phyloP scores from a whole-genome alignment of 129 eudicot species.

The Tagetes erecta region DNA sequence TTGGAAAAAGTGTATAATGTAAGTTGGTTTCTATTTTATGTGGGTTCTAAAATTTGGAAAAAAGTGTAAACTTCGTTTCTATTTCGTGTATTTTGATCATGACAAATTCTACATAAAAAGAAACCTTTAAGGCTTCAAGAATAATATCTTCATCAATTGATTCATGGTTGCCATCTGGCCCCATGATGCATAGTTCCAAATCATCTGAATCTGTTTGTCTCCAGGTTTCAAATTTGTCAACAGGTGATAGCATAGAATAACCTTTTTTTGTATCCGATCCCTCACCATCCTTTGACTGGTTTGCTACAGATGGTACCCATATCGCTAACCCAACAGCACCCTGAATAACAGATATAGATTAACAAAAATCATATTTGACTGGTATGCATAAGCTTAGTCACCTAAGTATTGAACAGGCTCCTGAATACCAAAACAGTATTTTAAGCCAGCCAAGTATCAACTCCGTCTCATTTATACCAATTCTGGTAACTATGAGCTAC shows the following conservation, averaged over 20 bases:
- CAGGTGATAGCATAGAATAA: conserved; percentile 65
- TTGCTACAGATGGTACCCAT: conserved; percentile 98
- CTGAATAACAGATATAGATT: conserved; percentile 38
- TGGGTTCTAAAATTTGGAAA: conserved; percentile 3
- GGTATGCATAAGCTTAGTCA: neutral
- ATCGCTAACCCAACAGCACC: conserved; percentile 99
- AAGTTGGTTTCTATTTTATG: neutral
- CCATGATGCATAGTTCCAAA: conserved; percentile 75
- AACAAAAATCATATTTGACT: neutral
- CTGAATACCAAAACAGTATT: neutral
- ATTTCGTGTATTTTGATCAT: neutral
- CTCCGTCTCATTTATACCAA: neutral
- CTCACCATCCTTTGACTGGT: conserved; percentile 67
- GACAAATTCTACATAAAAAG: neutral
- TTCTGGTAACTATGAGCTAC: neutral
- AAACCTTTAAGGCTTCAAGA: conserved; percentile 83
- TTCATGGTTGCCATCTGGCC: conserved; percentile 50
- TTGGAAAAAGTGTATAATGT: neutral
- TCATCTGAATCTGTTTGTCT: conserved; percentile 54
- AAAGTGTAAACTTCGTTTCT: neutral
- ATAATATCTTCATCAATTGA: conserved; percentile 62
- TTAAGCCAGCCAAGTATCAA: neutral
- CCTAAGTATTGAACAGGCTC: conserved; percentile 5
- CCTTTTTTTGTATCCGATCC: conserved; percentile 62
- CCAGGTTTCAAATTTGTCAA: conserved; percentile 55